Percentiles rank a stretch among this genome's conserved stretches.
These are phyloP conservation scores for Moesziomyces sp. DNA, from an alignment of 1,284 basidiomycete species.

Conservation along the genomic window DNA sequence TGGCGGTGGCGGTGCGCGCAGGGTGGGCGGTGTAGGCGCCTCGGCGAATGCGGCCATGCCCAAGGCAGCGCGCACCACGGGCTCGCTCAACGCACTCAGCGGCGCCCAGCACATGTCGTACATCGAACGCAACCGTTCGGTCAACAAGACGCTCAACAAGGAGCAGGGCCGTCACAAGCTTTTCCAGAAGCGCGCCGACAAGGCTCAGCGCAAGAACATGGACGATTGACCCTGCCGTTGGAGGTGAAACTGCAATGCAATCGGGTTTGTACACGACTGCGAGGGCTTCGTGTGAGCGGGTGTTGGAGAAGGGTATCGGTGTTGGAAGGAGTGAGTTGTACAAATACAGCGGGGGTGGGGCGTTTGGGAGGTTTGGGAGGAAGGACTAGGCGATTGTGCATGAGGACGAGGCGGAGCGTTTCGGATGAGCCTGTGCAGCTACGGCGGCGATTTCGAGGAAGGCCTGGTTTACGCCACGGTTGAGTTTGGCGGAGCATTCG, in stretches of 20 bases:
- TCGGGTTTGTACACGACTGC: no score
- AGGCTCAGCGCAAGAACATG: slow-evolving; percentile 42
- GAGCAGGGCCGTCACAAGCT: slow-evolving; percentile 59
- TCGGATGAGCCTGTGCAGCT: background rate
- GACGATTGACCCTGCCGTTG: slow-evolving; percentile 10
- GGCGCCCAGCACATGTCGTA: slow-evolving; percentile 68
- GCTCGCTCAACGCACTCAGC: slow-evolving; percentile 65
- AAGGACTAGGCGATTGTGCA: slow-evolving; percentile 15
- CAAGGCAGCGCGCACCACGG: slow-evolving; percentile 61
- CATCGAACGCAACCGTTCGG: slow-evolving; percentile 66
- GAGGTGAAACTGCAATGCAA: background rate
- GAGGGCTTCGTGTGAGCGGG: no score
- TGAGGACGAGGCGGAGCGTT: no score
- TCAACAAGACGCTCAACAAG: slow-evolving; percentile 64
- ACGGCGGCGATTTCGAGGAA: slow-evolving; percentile 70
- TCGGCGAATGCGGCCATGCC: slow-evolving; percentile 20
- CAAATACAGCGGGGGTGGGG: no score
- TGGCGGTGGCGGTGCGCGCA: slow-evolving; percentile 8
- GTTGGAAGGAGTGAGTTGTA: no score
- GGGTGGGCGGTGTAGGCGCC: slow-evolving; percentile 12
- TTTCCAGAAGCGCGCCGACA: slow-evolving; percentile 60
- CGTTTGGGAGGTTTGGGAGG: no score
- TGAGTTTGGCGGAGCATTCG: slow-evolving; percentile 95
- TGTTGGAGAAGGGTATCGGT: no score
- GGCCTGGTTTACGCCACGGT: slow-evolving; percentile 89